These are phyloP conservation scores for Saraca asoca DNA, from an alignment of 331 rosid species.

Conservation along the genomic window DNA sequence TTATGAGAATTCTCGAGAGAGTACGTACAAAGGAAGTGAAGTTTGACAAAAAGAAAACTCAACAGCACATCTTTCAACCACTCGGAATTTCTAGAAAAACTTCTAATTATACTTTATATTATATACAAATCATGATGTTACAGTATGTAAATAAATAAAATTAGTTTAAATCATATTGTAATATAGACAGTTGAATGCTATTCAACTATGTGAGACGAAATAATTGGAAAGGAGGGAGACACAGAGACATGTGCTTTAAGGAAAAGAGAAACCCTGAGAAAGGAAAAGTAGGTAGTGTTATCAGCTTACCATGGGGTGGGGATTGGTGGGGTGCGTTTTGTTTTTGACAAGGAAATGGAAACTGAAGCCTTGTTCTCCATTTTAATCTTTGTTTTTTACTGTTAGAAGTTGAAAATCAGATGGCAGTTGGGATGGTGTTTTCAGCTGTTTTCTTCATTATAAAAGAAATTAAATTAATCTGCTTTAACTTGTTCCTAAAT, in stretches of 20 bases:
- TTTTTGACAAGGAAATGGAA: slow-evolving; percentile 52
- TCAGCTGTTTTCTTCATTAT: slow-evolving; percentile 44
- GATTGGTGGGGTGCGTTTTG: slow-evolving; percentile 31
- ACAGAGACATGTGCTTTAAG: slow-evolving; percentile 60
- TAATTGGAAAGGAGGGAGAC: slow-evolving; percentile 32
- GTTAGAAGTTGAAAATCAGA: slow-evolving; percentile 32
- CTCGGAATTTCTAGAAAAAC: slow-evolving; percentile 22
- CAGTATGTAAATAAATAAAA: too few species aligned
- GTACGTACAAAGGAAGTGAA: slow-evolving; percentile 61
- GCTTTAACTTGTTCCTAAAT: slow-evolving; percentile 18
- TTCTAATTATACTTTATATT: too few species aligned
- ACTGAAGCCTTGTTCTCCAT: slow-evolving; percentile 36
- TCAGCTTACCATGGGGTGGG: slow-evolving; percentile 32
- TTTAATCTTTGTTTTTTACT: slow-evolving; percentile 24
- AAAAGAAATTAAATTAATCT: slow-evolving; percentile 6
- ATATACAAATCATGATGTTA: too few species aligned
- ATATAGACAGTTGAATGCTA: not conserved
- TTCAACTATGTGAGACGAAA: too few species aligned
- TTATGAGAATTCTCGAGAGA: slow-evolving; percentile 40
- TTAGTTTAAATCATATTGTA: not conserved
- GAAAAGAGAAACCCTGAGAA: slow-evolving; percentile 54
- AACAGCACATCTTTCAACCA: slow-evolving; percentile 56
- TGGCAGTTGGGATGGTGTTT: slow-evolving; percentile 57
- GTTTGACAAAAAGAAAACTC: slow-evolving; percentile 56
- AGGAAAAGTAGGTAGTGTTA: slow-evolving; percentile 63